A percentile compares a stretch with the other conserved stretches of the same genome.
These are phyloP conservation scores for Mortierella sp. DNA, from an alignment of 371 early-diverging fungal genomes.

Conservation along the genomic window DNA sequence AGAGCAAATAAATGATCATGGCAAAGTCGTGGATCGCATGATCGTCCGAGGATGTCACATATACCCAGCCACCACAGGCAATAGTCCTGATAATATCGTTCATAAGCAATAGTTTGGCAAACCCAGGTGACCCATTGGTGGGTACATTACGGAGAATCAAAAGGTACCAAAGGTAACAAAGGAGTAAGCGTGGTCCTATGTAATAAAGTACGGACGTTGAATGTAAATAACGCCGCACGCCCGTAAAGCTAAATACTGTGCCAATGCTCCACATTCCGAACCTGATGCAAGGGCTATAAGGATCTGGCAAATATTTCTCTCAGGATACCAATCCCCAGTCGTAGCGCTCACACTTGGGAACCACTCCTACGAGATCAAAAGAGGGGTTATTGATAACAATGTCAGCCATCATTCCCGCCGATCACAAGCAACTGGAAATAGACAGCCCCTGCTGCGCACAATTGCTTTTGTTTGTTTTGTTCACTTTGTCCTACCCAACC, in stretches of 20 bases:
- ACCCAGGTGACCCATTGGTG: slow-evolving; percentile 59
- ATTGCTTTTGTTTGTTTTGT: background rate
- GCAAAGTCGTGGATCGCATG: slow-evolving; percentile 84
- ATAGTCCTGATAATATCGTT: slow-evolving; percentile 79
- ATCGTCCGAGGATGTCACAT: slow-evolving; percentile 85
- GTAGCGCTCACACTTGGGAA: slow-evolving; percentile 88
- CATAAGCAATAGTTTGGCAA: slow-evolving; percentile 70
- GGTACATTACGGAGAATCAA: slow-evolving; percentile 61
- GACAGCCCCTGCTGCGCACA: background rate
- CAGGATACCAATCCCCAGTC: slow-evolving; percentile 89
- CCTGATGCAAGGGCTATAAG: slow-evolving; percentile 80
- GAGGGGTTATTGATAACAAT: background rate
- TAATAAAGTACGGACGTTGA: background rate
- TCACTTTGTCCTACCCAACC: background rate
- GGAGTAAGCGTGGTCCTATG: slow-evolving; percentile 75
- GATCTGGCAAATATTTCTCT: slow-evolving; percentile 82
- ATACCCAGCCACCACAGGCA: slow-evolving; percentile 86
- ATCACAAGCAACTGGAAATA: background rate
- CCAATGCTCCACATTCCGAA: slow-evolving; percentile 6
- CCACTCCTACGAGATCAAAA: slow-evolving; percentile 74
- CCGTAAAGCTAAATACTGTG: background rate
- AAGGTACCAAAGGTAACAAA: slow-evolving; percentile 76
- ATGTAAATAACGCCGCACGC: no score
- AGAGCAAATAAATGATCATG: slow-evolving; percentile 81
- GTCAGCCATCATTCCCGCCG: background rate